A percentile compares a stretch with the other conserved stretches of the same genome.
phyloP scores from a whole-genome alignment of 2,329 filamentous ascomycete species.

The Aspergillus sp. region DNA sequence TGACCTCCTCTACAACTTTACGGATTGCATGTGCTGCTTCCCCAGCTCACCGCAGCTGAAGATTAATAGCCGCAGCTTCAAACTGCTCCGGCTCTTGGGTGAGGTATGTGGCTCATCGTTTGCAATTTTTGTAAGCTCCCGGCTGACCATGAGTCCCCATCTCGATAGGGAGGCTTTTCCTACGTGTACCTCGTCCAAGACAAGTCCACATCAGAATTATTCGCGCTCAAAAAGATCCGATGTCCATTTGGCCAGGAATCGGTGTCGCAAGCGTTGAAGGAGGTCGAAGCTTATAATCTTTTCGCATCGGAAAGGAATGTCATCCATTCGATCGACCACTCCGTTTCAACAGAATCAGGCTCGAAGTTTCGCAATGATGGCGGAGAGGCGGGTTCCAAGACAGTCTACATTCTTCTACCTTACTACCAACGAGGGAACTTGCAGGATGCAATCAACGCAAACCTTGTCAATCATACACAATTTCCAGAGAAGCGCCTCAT shows the following conservation, averaged over 20 bases:
- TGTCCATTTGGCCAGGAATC: constrained; percentile 98
- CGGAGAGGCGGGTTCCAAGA: constrained; percentile 69
- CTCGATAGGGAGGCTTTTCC: constrained; percentile 81
- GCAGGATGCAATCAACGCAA: constrained; percentile 98
- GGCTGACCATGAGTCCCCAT: constrained; percentile 9
- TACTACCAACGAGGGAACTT: constrained; percentile 95
- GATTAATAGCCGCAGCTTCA: constrained; percentile 93
- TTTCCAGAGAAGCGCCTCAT: constrained; percentile 89
- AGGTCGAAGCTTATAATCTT: constrained; percentile 93
- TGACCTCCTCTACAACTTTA: constrained; percentile 86
- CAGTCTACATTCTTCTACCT: constrained; percentile 92
- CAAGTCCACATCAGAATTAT: constrained; percentile 75
- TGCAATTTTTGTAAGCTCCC: constrained; percentile 1
- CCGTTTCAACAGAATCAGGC: constrained; percentile 70
- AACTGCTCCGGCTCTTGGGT: constrained; percentile 88
- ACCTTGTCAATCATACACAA: constrained; percentile 87
- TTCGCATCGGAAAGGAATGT: constrained; percentile 83
- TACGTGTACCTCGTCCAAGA: constrained; percentile 99
- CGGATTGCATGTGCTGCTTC: constrained; percentile 95
- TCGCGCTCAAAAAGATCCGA: constrained; percentile 97
- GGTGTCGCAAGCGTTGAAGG: constrained; percentile 89
- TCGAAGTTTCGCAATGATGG: constrained; percentile 56
- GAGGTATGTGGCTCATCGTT: constrained; percentile 61
- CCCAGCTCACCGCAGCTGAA: constrained; percentile 90
- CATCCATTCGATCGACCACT: constrained; percentile 81